phyloP scores from a whole-genome alignment of 2,329 filamentous ascomycete genomes.

The Westerdykella sp. region DNA sequence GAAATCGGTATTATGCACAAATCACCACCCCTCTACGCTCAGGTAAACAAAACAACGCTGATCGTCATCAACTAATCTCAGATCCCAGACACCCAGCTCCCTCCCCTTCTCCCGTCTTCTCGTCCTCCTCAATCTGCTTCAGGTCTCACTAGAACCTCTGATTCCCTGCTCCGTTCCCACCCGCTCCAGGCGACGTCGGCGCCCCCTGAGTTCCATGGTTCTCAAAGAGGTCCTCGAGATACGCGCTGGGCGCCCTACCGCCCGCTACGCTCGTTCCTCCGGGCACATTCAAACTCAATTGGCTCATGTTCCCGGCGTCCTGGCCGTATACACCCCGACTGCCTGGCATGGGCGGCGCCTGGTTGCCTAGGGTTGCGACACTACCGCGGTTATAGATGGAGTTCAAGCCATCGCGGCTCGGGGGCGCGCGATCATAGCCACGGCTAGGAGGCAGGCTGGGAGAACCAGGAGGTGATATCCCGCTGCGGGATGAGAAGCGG shows the following conservation, averaged over 20 bases:
- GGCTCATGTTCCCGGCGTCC: conserved; percentile 47
- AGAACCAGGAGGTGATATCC: conserved; percentile 30
- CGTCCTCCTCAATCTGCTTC: too few relatives aligned
- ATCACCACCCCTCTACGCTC: too few relatives aligned
- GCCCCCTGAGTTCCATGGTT: conserved; percentile 49
- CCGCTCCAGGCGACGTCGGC: too few relatives aligned
- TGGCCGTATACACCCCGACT: conserved; percentile 27
- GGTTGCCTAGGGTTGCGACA: conserved; percentile 27
- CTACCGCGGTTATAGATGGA: conserved; percentile 35
- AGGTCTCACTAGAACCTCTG: too few relatives aligned
- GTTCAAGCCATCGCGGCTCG: conserved; percentile 25
- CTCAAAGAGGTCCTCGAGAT: conserved; percentile 82
- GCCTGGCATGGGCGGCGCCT: conserved; percentile 15
- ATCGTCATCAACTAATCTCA: too few relatives aligned
- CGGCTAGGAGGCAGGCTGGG: conserved; percentile 33
- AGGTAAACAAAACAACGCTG: too few relatives aligned
- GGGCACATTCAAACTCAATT: conserved; percentile 57
- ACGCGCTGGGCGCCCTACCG: conserved; percentile 76
- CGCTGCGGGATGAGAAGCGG: conserved; percentile 30
- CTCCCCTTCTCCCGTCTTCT: too few relatives aligned
- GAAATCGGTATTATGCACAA: too few relatives aligned
- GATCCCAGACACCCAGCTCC: too few relatives aligned
- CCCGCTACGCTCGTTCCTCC: conserved; percentile 44
- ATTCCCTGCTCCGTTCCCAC: too few relatives aligned
- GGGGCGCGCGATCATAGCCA: conserved; percentile 31